Conservation (phyloP, 2,329 filamentous ascomycete genomes). For the Diplodia corticola region DNA sequence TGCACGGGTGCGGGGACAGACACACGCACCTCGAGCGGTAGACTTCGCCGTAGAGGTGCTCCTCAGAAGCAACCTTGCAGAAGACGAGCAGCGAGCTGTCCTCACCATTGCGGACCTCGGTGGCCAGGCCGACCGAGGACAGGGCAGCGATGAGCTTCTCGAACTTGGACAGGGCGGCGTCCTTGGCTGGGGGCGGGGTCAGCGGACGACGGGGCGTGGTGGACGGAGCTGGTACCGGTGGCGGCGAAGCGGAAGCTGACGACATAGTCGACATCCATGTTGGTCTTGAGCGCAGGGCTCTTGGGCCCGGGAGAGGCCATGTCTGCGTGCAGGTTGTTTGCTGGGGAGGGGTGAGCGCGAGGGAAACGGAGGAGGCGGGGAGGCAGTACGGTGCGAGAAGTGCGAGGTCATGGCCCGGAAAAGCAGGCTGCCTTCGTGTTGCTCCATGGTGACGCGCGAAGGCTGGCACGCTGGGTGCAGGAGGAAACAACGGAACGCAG, state of each 20-base stretch:
- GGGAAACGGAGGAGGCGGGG: neutral
- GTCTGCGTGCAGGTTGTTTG: constrained; percentile 18
- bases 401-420: constrained; percentile 20
- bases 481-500: neutral
- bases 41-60: constrained; percentile 74
- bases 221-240: constrained; percentile 52
- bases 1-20: neutral
- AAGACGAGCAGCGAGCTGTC: constrained; percentile 78
- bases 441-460: constrained; percentile 5
- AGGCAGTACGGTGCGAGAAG: constrained; percentile 15
- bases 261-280: constrained; percentile 83
- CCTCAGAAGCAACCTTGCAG: constrained; percentile 73
- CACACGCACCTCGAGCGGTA: constrained; percentile 69
- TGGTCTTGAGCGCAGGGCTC: constrained; percentile 48
- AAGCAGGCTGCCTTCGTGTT: constrained; percentile 18
- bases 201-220: constrained; percentile 22
- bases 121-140: constrained; percentile 75
- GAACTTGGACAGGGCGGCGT: constrained; percentile 72
- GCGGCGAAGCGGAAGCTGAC: constrained; percentile 73
- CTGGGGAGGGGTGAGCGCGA: constrained; percentile 11
- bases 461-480: too few species aligned
- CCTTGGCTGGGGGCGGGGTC: constrained; percentile 55
- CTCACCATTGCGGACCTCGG: constrained; percentile 81
- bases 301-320: constrained; percentile 29
- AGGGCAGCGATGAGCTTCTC: constrained; percentile 75